phyloP scores from a whole-genome alignment of 169 alveolate species.

The Eimeria acervulina region DNA sequence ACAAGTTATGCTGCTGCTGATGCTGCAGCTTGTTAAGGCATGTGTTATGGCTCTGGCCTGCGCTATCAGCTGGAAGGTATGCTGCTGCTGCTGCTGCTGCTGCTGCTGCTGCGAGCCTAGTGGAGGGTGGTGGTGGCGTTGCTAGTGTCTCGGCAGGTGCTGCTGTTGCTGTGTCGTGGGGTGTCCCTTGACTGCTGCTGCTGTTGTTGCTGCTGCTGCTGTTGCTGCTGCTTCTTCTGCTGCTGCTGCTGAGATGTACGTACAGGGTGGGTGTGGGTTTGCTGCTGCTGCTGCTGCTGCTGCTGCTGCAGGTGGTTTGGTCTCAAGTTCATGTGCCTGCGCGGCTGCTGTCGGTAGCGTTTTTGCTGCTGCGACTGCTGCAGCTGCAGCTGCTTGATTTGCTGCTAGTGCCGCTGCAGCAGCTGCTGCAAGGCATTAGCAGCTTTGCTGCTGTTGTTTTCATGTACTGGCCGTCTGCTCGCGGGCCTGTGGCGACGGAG shows the following conservation, averaged over 20 bases:
- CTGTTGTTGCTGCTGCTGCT: too few relatives aligned
- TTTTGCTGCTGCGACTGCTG: too few relatives aligned
- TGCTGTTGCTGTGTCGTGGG: too few relatives aligned
- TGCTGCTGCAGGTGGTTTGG: neutral
- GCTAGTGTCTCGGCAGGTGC: neutral
- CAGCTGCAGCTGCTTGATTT: too few relatives aligned
- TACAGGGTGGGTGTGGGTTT: too few relatives aligned
- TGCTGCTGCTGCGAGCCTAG: neutral
- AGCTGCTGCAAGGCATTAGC: neutral
- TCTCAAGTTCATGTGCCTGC: neutral
- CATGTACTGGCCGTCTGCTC: neutral
- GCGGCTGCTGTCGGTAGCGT: neutral
- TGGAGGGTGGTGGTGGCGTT: neutral
- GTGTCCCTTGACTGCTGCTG: too few relatives aligned
- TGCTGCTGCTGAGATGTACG: too few relatives aligned
- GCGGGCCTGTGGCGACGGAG: neutral
- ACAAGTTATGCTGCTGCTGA: conserved; percentile 10
- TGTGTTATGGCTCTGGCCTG: conserved; percentile 2
- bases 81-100: neutral
- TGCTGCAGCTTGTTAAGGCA: conserved; percentile 1
- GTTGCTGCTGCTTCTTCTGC: too few relatives aligned
- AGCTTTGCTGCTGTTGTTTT: neutral
- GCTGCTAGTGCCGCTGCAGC: neutral
- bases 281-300: too few relatives aligned
- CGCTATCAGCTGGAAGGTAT: conserved; percentile 6